These are phyloP conservation scores for Wickerhamiella australiensis DNA, from an alignment of 805 yeast genomes.

Conservation along the genomic window DNA sequence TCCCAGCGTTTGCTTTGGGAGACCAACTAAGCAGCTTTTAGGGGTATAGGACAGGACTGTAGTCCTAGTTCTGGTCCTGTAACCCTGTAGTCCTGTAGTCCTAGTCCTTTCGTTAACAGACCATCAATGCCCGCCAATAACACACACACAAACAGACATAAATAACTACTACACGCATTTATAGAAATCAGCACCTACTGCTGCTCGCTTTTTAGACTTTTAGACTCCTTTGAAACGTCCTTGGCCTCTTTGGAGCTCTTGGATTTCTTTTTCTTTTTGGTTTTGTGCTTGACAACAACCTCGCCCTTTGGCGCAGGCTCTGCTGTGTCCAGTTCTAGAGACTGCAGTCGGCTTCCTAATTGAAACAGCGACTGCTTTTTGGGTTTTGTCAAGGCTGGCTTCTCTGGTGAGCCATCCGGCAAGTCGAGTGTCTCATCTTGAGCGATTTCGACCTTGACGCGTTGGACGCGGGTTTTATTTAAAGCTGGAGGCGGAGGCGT, in stretches of 20 bases:
- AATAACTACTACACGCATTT: too few relatives aligned
- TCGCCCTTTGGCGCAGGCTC: constrained; percentile 14
- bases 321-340: constrained; percentile 17
- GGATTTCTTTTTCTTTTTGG: constrained; percentile 18
- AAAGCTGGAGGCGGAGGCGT: not conserved
- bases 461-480: constrained; percentile 7
- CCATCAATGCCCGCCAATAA: too few relatives aligned
- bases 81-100: too few relatives aligned
- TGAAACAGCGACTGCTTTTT: constrained; percentile 17
- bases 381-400: not conserved
- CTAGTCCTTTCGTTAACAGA: too few relatives aligned
- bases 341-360: constrained; percentile 20
- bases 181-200: too few relatives aligned
- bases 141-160: not conserved
- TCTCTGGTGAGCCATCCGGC: constrained; percentile 13
- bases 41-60: too few relatives aligned
- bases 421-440: constrained; percentile 26
- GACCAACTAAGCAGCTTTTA: too few relatives aligned
- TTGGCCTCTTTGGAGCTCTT: not conserved
- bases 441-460: constrained; percentile 25
- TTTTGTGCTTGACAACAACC: constrained; percentile 26
- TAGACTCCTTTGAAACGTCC: not conserved
- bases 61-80: too few relatives aligned
- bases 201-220: too few relatives aligned
- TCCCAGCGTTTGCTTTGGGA: too few relatives aligned